phyloP scores from a whole-genome alignment of 768 basidiomycete species.

The Macrolepiota albuminosa region DNA sequence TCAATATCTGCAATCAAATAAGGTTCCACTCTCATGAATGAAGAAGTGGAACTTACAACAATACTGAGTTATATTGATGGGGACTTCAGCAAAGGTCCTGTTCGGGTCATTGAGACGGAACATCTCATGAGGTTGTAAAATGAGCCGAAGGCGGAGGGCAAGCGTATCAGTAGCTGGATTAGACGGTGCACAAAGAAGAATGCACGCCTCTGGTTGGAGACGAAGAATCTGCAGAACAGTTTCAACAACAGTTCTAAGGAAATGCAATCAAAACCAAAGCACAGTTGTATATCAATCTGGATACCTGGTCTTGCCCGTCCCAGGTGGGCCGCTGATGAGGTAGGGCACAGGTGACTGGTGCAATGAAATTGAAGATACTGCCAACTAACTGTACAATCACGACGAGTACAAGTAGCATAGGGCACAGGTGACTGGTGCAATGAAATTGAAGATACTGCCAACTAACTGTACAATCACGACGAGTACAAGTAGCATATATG shows the following conservation, averaged over 20 bases:
- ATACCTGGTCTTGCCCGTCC: conserved; percentile 50
- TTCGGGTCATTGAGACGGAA: conserved; percentile 43
- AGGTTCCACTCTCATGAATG: not conserved
- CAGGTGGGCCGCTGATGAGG: conserved; percentile 46
- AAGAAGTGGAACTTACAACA: conserved; percentile 33
- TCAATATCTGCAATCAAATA: conserved; percentile 33
- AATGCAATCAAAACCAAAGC: not conserved
- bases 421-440: conserved; percentile 41
- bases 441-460: conserved; percentile 38
- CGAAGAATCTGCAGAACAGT: conserved; percentile 44
- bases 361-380: conserved; percentile 37
- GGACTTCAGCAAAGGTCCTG: conserved; percentile 47
- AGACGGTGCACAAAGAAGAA: conserved; percentile 48
- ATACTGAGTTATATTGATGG: conserved; percentile 37
- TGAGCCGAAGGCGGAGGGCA: conserved; percentile 31
- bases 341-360: conserved; percentile 43
- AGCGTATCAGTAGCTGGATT: conserved; percentile 49
- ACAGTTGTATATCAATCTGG: not conserved
- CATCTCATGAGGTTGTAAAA: conserved; percentile 39
- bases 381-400: conserved; percentile 25
- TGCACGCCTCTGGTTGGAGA: conserved; percentile 40
- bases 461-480: conserved; percentile 19
- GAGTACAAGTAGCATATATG: not conserved
- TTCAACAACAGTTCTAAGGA: conserved; percentile 41
- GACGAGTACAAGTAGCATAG: not conserved